Evolutionary conservation across 495 filamentous ascomycete genomes (phyloP), one percentile per base, ranked within the genome.

Genomic region (Hypomontagnella submonticulosa): DNA sequence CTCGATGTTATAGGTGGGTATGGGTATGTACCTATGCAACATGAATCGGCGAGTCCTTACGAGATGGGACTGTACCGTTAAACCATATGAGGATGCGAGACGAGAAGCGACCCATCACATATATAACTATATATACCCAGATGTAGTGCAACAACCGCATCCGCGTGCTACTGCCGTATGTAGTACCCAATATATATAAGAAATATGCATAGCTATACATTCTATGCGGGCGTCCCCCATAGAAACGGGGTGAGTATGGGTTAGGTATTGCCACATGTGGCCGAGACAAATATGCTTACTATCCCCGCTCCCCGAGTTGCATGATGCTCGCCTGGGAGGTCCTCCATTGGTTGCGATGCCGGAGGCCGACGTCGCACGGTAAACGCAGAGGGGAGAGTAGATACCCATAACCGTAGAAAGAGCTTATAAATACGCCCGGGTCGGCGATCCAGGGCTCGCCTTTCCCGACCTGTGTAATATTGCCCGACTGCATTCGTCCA

Each of bases 301-400:
- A 5, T 52, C 58, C 65, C 58, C 54, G 52, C 54, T 62, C 48
- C 42, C 42, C 20, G 18, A 23, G 54, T 55, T 54, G 64, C 32
- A 23, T 47, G 44, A 67, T 67, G 9, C 63, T 54, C n/a, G 41
- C 43, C 36, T 20, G 1, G 34, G 10, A 54, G 37, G 9, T 57
- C 48, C 41, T 63, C 43, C 27, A 67, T 67, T 67, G 58, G 58
- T 23, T 6, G 58, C 16, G 53, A 54, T 37, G 34, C 65, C 64
- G 57, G 57, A 53, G 53, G 23, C 65, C 54, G 58, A 63, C 58
- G 65, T 67, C 36, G 65, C 58, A 67, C 65, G 58, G 65, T 46
- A 49, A 58, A 44, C 52, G 48, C 47, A 63, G 20, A 46, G n/a
- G 33, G 36, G 23, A 30, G n/a, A 51, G 32, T 46, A 15, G n/a